A percentile compares a stretch with the other conserved stretches of the same genome.
phyloP scores from a whole-genome alignment of 208 protist species.

The Trypanosomatidae sp. region DNA sequence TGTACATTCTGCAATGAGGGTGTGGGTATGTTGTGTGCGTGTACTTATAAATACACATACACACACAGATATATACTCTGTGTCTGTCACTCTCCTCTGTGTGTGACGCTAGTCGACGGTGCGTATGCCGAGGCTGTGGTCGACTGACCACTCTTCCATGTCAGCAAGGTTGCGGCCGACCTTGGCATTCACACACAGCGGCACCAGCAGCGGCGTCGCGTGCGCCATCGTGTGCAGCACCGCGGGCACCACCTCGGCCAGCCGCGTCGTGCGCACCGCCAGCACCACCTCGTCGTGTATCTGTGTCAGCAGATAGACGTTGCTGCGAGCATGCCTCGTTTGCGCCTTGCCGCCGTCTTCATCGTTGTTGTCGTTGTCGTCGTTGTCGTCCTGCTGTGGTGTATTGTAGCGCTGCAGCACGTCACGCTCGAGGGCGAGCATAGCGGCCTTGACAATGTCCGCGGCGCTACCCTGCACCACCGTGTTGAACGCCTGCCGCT shows the following conservation, averaged over 20 bases:
- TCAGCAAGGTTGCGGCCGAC: slow-evolving; percentile 54
- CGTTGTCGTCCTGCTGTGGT: too few species aligned
- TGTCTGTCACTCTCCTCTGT: not conserved
- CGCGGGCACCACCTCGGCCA: slow-evolving; percentile 27
- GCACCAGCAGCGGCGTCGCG: slow-evolving; percentile 56
- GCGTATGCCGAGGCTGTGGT: slow-evolving; percentile 54
- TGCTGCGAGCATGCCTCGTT: too few species aligned
- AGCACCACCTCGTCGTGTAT: slow-evolving; percentile 86
- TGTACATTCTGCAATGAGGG: slow-evolving; percentile 18
- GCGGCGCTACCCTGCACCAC: slow-evolving; percentile 82
- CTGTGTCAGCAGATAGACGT: slow-evolving; percentile 36
- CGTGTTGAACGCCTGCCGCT: slow-evolving; percentile 87
- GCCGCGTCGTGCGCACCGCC: slow-evolving; percentile 16
- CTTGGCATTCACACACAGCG: slow-evolving; percentile 43
- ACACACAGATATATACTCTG: slow-evolving; percentile 1
- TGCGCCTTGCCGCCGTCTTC: too few species aligned
- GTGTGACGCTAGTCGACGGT: not conserved
- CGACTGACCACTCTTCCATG: slow-evolving; percentile 58
- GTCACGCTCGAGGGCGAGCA: slow-evolving; percentile 60
- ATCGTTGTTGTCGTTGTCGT: too few species aligned
- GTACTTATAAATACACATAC: slow-evolving; percentile 3
- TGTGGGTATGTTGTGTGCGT: slow-evolving; percentile 1
- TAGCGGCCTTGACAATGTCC: slow-evolving; percentile 82
- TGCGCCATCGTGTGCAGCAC: slow-evolving; percentile 22
- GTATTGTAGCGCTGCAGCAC: slow-evolving; percentile 39